Conservation (phyloP, 2,329 filamentous ascomycete species). For the Calonectria pteridis region DNA sequence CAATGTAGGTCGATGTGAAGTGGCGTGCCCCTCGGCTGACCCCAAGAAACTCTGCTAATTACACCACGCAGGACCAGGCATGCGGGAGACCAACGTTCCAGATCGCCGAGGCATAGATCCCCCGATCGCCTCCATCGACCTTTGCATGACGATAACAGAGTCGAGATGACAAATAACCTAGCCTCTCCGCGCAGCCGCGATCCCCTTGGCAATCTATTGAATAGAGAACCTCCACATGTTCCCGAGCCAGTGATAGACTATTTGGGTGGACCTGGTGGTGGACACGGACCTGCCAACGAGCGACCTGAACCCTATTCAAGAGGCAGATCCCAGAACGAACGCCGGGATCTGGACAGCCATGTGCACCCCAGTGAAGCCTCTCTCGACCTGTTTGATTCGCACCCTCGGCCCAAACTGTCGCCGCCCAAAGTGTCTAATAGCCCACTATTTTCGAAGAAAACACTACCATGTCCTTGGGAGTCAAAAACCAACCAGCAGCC, state of each 20-base stretch:
- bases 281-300: background rate
- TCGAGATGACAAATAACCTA: too few species aligned
- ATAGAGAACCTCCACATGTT: background rate
- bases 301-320: background rate
- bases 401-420: constrained; percentile 59
- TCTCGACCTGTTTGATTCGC: constrained; percentile 48
- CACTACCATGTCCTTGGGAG: background rate
- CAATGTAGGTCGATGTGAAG: background rate
- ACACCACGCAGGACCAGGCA: background rate
- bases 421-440: constrained; percentile 54
- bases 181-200: background rate
- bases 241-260: background rate
- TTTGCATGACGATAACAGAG: background rate
- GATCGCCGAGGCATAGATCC: background rate
- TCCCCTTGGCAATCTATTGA: background rate
- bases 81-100: background rate
- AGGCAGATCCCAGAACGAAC: background rate
- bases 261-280: background rate
- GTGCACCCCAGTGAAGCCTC: background rate
- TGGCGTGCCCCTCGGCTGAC: background rate
- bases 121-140: background rate
- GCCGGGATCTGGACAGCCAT: background rate
- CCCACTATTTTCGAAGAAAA: constrained; percentile 42
- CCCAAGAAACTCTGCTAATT: background rate
- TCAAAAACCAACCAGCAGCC: background rate